Conservation (phyloP, 495 filamentous ascomycete species). For the Penicillium soppii region DNA sequence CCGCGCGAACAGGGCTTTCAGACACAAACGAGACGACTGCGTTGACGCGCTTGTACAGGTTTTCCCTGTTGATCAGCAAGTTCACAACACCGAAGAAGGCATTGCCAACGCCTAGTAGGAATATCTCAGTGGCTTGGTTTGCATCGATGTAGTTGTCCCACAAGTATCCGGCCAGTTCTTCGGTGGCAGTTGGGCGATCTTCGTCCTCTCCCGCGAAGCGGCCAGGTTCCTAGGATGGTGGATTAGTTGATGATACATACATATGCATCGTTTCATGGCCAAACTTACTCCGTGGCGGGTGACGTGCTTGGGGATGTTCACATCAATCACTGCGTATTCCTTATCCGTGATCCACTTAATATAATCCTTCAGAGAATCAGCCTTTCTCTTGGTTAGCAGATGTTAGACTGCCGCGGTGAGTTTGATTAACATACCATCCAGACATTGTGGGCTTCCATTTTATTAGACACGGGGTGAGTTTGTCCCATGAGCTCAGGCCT, state of each 20-base stretch:
- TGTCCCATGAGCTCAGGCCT: constrained; percentile 71
- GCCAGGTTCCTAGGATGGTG: constrained; percentile 25
- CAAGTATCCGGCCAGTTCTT: constrained; percentile 78
- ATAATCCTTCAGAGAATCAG: constrained; percentile 75
- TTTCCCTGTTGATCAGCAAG: constrained; percentile 63
- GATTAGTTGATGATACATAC: not conserved
- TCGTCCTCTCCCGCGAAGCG: constrained; percentile 44
- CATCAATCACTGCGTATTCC: constrained; percentile 79
- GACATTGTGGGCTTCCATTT: constrained; percentile 75
- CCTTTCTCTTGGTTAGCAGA: constrained; percentile 55
- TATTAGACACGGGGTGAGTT: constrained; percentile 66
- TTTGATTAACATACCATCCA: constrained; percentile 68
- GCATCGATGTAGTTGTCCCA: constrained; percentile 97
- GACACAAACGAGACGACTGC: constrained; percentile 56
- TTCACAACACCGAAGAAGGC: constrained; percentile 68
- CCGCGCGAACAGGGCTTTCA: constrained; percentile 52
- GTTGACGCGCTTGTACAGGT: constrained; percentile 51
- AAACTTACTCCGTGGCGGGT: constrained; percentile 38
- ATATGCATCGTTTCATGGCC: not conserved
- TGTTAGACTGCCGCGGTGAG: constrained; percentile 3
- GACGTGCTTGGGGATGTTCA: constrained; percentile 79
- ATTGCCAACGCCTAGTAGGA: constrained; percentile 81
- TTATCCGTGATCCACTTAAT: constrained; percentile 75
- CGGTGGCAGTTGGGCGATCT: constrained; percentile 51
- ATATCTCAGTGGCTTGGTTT: constrained; percentile 65